A percentile compares a stretch with the other conserved stretches of the same genome.
Conservation (phyloP, 2,329 filamentous ascomycete species). For the Colletotrichum navitas region DNA sequence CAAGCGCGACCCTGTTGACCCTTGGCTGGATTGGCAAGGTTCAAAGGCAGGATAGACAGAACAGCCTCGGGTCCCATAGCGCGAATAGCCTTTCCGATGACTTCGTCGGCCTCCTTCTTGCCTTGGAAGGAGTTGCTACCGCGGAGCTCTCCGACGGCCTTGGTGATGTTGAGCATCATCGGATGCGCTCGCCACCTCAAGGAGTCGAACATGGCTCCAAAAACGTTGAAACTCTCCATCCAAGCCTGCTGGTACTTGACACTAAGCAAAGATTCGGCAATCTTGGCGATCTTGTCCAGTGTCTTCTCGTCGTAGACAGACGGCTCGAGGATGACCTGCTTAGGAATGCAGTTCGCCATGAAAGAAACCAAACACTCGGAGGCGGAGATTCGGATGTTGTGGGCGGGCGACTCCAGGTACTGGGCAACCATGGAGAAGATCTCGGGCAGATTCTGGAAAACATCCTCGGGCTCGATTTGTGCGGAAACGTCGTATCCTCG, state of each 20-base stretch:
- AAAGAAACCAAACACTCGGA: constrained; percentile 97
- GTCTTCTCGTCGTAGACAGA: constrained; percentile 94
- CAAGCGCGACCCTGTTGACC: constrained; percentile 90
- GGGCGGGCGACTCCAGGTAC: constrained; percentile 87
- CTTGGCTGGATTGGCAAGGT: constrained; percentile 81
- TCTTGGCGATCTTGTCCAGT: constrained; percentile 82
- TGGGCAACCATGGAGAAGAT: constrained; percentile 83
- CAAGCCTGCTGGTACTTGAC: constrained; percentile 95
- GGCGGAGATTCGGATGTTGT: constrained; percentile 94
- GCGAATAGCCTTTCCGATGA: constrained; percentile 87
- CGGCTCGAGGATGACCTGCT: constrained; percentile 85
- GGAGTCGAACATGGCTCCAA: constrained; percentile 87
- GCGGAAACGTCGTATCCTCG: constrained; percentile 94
- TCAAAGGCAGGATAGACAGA: constrained; percentile 85
- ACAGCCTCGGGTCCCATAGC: constrained; percentile 92
- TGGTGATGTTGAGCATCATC: constrained; percentile 80
- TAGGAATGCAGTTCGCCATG: constrained; percentile 88
- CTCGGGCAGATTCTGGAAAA: constrained; percentile 89
- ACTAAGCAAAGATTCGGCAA: constrained; percentile 80
- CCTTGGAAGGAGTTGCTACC: constrained; percentile 89
- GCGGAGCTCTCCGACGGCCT: constrained; percentile 86
- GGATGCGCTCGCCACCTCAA: constrained; percentile 88
- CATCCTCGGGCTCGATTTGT: constrained; percentile 89
- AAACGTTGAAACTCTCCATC: constrained; percentile 92
- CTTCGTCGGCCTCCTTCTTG: constrained; percentile 94